Conservation (phyloP, 1,284 basidiomycete genomes). For the Puccinia polysora region DNA sequence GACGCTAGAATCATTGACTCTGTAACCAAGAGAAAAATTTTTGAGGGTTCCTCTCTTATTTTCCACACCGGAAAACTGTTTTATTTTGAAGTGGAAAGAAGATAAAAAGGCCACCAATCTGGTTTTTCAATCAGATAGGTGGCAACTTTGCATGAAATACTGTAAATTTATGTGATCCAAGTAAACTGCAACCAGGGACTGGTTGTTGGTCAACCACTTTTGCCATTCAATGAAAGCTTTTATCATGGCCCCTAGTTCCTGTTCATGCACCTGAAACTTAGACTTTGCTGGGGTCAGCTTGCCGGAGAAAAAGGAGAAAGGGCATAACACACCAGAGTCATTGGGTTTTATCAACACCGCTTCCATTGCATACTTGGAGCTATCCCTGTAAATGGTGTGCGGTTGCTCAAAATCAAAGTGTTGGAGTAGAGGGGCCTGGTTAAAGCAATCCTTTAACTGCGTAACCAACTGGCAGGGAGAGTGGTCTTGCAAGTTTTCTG, state of each 20-base stretch:
- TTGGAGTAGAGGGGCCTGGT: background rate
- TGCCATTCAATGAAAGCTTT: background rate
- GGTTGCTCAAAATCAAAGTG: constrained; percentile 2
- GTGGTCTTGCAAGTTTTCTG: background rate
- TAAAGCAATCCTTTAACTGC: background rate
- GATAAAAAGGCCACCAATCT: background rate
- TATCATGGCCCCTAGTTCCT: constrained; percentile 2
- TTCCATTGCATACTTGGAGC: background rate
- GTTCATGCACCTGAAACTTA: constrained; percentile 4
- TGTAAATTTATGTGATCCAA: constrained; percentile 5
- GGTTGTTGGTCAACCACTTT: background rate
- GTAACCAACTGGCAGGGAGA: background rate
- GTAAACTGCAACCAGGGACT: background rate
- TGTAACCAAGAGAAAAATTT: no score
- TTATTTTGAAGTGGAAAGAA: background rate
- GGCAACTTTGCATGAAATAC: constrained; percentile 4
- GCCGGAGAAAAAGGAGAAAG: background rate
- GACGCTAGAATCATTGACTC: no score
- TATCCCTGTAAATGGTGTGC: background rate
- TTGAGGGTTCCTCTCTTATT: no score
- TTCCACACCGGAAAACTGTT: background rate
- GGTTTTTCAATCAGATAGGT: background rate
- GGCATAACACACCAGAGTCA: background rate
- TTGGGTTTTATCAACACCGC: background rate
- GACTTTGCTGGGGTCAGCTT: background rate